phyloP scores from a whole-genome alignment of 805 yeast genomes.

The Ogataea nakhonphanomensis region DNA sequence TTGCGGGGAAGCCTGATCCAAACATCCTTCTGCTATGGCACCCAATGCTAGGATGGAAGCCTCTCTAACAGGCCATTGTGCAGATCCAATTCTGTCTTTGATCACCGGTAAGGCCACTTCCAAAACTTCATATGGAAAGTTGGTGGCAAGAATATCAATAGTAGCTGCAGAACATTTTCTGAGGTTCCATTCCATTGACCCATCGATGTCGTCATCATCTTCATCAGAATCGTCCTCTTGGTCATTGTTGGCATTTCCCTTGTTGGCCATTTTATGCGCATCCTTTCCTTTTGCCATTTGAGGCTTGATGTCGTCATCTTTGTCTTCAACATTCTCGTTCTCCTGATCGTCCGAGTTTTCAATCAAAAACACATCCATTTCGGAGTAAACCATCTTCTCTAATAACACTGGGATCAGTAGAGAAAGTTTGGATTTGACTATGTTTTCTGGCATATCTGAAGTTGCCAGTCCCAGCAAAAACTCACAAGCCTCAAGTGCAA shows the following conservation, averaged over 20 bases:
- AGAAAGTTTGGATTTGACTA: constrained; percentile 55
- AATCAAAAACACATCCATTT: constrained; percentile 67
- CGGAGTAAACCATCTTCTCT: constrained; percentile 82
- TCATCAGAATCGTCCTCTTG: constrained; percentile 44
- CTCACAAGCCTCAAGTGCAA: constrained; percentile 91
- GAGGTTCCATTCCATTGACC: constrained; percentile 78
- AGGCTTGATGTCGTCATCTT: constrained; percentile 85
- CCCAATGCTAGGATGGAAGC: constrained; percentile 94
- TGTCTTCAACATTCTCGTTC: constrained; percentile 74
- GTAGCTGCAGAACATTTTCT: constrained; percentile 95
- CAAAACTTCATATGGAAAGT: constrained; percentile 65
- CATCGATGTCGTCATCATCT: constrained; percentile 67
- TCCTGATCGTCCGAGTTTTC: constrained; percentile 67
- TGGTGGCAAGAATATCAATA: constrained; percentile 72
- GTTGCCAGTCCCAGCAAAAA: constrained; percentile 76
- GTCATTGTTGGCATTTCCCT: constrained; percentile 12
- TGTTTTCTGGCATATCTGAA: constrained; percentile 50
- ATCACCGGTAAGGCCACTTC: constrained; percentile 68
- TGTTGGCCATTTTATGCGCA: constrained; percentile 29
- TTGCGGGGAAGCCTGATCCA: constrained; percentile 64
- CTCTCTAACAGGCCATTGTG: constrained; percentile 87
- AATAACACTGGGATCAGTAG: constrained; percentile 74
- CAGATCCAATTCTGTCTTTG: constrained; percentile 63
- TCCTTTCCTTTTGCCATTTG: constrained; percentile 65
- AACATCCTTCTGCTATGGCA: constrained; percentile 88